Percentiles rank a stretch among this genome's conserved stretches.
These are phyloP conservation scores for Coelastrella sp. DNA, from an alignment of 139 green algal genomes.

Conservation along the genomic window DNA sequence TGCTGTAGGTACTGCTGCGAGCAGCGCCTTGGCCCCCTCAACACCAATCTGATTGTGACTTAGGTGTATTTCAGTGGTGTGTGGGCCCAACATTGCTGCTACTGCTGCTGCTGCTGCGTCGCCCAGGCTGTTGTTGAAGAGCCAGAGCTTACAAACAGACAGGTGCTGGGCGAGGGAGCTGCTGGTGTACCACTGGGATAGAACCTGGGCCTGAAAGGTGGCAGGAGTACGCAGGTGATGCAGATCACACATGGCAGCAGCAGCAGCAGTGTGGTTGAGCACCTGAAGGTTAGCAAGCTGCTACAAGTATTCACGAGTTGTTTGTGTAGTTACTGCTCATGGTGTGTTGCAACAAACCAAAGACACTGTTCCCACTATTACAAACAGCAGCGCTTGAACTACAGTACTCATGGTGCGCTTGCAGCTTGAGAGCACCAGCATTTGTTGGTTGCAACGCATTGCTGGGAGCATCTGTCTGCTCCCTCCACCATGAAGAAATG, in stretches of 20 bases:
- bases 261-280: too few species aligned
- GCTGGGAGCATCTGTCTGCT: too few species aligned
- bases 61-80: slow-evolving; percentile 64
- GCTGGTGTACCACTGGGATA: slow-evolving; percentile 58
- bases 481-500: neutral
- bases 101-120: slow-evolving; percentile 68
- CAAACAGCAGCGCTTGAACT: too few species aligned
- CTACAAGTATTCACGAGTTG: neutral
- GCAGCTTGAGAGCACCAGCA: too few species aligned
- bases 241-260: too few species aligned
- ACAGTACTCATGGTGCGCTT: too few species aligned
- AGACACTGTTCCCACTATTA: too few species aligned
- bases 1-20: slow-evolving; percentile 48
- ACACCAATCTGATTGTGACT: slow-evolving; percentile 66
- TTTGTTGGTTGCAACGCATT: too few species aligned
- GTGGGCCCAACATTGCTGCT: slow-evolving; percentile 46
- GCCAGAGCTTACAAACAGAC: slow-evolving; percentile 59
- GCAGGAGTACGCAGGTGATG: too few species aligned
- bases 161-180: slow-evolving; percentile 10
- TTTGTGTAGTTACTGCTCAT: too few species aligned
- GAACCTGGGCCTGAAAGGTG: slow-evolving; percentile 25
- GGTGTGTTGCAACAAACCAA: too few species aligned
- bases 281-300: neutral
- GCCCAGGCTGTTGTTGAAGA: slow-evolving; percentile 80
- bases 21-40: slow-evolving; percentile 52